Percentiles rank a stretch among this genome's conserved stretches.
phyloP scores from a whole-genome alignment of 306 rosid genomes.

The Prinsepia uniflora region DNA sequence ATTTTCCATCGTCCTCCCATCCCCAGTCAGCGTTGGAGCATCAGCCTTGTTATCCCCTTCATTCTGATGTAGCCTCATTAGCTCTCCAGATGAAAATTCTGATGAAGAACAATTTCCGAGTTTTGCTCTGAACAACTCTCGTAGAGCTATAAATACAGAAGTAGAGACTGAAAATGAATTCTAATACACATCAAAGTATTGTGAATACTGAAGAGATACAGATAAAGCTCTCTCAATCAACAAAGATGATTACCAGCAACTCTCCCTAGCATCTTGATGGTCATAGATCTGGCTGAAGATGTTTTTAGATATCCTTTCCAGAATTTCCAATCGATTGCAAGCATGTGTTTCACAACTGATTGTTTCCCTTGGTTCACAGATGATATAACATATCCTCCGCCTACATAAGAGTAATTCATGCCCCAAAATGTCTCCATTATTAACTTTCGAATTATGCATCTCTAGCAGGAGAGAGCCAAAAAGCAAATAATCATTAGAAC shows the following conservation, averaged over 20 bases:
- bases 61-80: slow-evolving; percentile 31
- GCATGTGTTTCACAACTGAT: slow-evolving; percentile 84
- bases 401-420: slow-evolving; percentile 27
- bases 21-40: slow-evolving; percentile 21
- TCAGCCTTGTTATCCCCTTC: slow-evolving; percentile 39
- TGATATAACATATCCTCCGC: slow-evolving; percentile 83
- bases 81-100: slow-evolving; percentile 55
- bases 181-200: background rate
- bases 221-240: background rate
- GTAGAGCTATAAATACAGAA: slow-evolving; percentile 44
- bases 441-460: background rate
- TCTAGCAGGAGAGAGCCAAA: background rate
- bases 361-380: slow-evolving; percentile 71
- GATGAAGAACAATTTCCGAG: slow-evolving; percentile 32
- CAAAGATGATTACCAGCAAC: slow-evolving; percentile 53
- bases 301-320: slow-evolving; percentile 69
- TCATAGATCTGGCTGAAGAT: slow-evolving; percentile 53
- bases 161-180: background rate
- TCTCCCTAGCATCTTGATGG: slow-evolving; percentile 75
- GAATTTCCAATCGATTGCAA: slow-evolving; percentile 83
- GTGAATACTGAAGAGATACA: background rate
- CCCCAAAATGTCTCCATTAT: slow-evolving; percentile 1
- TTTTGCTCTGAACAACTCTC: slow-evolving; percentile 65
- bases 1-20: slow-evolving; percentile 26
- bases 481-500: background rate